Percentiles rank a stretch among this genome's conserved stretches.
Conservation (phyloP, 179 eudicot genomes). For the Camellia oleifera region DNA sequence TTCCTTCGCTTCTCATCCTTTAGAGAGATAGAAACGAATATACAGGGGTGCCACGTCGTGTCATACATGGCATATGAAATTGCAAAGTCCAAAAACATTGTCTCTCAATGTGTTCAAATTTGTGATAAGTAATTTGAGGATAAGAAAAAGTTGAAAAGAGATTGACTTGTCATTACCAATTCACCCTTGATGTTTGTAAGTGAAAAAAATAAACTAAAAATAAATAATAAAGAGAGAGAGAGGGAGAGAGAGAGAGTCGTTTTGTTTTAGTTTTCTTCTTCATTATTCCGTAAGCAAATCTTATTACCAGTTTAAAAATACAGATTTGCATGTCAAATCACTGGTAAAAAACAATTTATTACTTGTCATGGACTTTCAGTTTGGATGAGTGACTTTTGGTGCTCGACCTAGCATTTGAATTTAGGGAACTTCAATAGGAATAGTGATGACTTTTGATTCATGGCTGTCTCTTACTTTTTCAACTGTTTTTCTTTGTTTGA, state of each 20-base stretch:
- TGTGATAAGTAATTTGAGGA: no score
- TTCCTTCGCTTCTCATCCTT: no score
- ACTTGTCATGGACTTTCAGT: background rate
- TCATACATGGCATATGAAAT: no score
- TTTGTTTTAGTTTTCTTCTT: background rate
- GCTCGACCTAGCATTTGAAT: background rate
- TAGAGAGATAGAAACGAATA: no score
- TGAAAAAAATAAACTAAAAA: background rate
- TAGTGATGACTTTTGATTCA: constrained; percentile 4
- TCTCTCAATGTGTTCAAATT: no score
- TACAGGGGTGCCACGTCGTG: no score
- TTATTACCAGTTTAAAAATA: background rate
- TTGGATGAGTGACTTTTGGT: background rate
- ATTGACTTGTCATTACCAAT: no score
- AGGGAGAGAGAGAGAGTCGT: no score
- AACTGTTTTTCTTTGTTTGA: background rate
- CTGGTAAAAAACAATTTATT: background rate
- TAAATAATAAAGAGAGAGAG: no score
- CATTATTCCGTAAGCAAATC: background rate
- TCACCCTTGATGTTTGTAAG: no score
- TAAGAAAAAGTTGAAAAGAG: no score
- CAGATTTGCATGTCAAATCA: background rate
- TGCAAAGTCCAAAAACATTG: no score
- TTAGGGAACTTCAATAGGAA: background rate
- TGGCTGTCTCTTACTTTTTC: background rate